Base-by-base conservation (phyloP, 176 grass and related monocot genomes). In the Musa beccarii region DNA sequence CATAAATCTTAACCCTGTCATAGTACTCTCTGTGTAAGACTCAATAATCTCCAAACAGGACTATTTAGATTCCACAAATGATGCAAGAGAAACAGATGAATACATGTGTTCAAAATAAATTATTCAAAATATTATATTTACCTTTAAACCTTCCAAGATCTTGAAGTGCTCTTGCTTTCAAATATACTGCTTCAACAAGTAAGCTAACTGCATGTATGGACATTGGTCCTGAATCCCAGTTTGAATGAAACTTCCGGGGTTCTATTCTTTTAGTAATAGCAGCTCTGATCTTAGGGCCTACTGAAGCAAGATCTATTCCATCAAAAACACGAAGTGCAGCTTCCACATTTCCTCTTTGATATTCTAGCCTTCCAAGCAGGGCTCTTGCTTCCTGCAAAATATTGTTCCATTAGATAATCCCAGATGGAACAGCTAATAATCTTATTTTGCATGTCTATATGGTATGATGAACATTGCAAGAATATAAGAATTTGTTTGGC, bases 91-190 rank as follows among this genome's bases (percentile, higher is more conserved):
- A 43, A 43, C 34, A 43, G 34, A 43, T 43, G 34, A 43, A 9
- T 17, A 69, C 15, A 69, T 67, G 24, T 29, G 12, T 29, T 6
- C 4, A 24, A 67, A 68, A 68, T 49, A 49, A 68, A 34, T 50
- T 17, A 19, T 69, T 51, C 67, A 69, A 17, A 69, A 79, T 53
- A 68, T 2, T 4, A 8, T 17, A 26, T 53, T 51, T 63, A 99
- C 96, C 91, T 89, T 88, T 91, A 83, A 87, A 94, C 84, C 84
- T 88, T 79, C 90, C 88, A 79, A 99, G 86, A 89, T 99, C 91
- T 67, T 92, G 88, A 76, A 95, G 83, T 66, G 96, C 83, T 85
- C 84, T 84, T 82, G 96, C 75, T 92, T 99, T 95, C 61, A 94
- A 69, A 89, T 95, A 95, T 78, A 99, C 73, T 10, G 83, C 88